Conservation (phyloP, 495 filamentous ascomycete species). For the Pseudotulostoma volvatum region DNA sequence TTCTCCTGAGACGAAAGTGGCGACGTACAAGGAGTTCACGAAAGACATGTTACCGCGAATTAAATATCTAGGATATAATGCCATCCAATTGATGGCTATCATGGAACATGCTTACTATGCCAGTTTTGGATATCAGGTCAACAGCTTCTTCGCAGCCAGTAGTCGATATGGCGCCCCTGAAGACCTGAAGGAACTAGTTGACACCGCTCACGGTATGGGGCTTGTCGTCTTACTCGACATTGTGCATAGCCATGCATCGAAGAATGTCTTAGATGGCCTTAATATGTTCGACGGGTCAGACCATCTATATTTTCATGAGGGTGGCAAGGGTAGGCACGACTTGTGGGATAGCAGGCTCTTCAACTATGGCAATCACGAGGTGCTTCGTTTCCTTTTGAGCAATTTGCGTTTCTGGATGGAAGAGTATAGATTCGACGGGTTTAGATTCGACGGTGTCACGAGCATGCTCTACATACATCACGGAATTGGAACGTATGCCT, state of each 20-base stretch:
- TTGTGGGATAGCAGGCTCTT: slow-evolving; percentile 93
- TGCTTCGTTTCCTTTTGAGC: slow-evolving; percentile 81
- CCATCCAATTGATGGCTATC: slow-evolving; percentile 95
- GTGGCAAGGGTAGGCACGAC: slow-evolving; percentile 68
- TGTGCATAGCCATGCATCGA: slow-evolving; percentile 93
- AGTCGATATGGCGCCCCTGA: slow-evolving; percentile 90
- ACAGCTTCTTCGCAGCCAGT: slow-evolving; percentile 95
- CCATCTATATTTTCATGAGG: slow-evolving; percentile 88
- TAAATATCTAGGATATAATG: slow-evolving; percentile 82
- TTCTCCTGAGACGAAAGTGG: slow-evolving; percentile 70
- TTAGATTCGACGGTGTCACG: slow-evolving; percentile 94
- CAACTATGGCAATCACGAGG: slow-evolving; percentile 93
- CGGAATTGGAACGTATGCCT: slow-evolving; percentile 88
- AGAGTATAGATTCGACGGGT: slow-evolving; percentile 90
- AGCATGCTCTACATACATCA: slow-evolving; percentile 96
- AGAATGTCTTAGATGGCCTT: slow-evolving; percentile 86
- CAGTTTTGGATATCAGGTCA: slow-evolving; percentile 96
- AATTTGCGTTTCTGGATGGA: slow-evolving; percentile 99
- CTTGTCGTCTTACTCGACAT: slow-evolving; percentile 88
- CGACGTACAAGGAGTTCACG: slow-evolving; percentile 96
- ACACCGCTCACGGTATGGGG: slow-evolving; percentile 84
- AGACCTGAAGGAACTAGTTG: slow-evolving; percentile 89
- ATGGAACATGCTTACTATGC: slow-evolving; percentile 99
- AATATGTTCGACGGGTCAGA: slow-evolving; percentile 93
- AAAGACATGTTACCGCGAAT: slow-evolving; percentile 81